A percentile compares a stretch with the other conserved stretches of the same genome.
Evolutionary conservation across 1,284 basidiomycete species (phyloP).

Genomic region (Microbotryum silenes-acaulis): DNA sequence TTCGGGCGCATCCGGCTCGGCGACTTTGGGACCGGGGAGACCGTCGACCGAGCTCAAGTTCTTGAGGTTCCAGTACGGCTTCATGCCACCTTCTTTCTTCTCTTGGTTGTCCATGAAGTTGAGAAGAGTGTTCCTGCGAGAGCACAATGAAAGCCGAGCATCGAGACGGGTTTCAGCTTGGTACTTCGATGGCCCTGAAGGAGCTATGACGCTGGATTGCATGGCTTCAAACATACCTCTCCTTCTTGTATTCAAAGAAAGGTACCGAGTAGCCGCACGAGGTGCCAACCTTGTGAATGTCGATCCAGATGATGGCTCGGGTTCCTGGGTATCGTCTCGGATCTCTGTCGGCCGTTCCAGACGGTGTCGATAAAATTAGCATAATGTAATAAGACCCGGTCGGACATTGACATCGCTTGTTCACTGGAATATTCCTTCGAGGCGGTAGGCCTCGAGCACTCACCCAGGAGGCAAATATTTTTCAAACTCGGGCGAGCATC

Average conservation of each 20-base stretch:
- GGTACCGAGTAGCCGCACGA: slow-evolving; percentile 30
- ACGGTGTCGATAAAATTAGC: background rate
- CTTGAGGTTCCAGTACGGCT: slow-evolving; percentile 26
- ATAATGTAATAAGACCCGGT: background rate
- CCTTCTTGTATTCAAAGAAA: slow-evolving; percentile 25
- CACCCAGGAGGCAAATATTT: slow-evolving; percentile 2
- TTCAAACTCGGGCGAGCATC: slow-evolving; percentile 20
- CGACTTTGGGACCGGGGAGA: slow-evolving; percentile 15
- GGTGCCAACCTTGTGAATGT: slow-evolving; percentile 30
- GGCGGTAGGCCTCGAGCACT: too few species aligned
- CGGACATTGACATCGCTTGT: too few species aligned
- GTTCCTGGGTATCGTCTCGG: slow-evolving; percentile 19
- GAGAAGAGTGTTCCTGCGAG: slow-evolving; percentile 7
- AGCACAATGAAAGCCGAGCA: background rate
- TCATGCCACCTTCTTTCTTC: slow-evolving; percentile 10
- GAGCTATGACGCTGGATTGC: background rate
- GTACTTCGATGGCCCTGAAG: too few species aligned
- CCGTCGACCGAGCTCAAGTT: slow-evolving; percentile 26
- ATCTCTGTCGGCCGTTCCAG: slow-evolving; percentile 15
- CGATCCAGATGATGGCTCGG: slow-evolving; percentile 29
- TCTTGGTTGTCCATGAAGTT: slow-evolving; percentile 12
- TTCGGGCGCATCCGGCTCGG: too few species aligned
- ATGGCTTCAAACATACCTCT: slow-evolving; percentile 11
- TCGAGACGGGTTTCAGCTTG: background rate
- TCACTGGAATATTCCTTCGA: background rate